Evolutionary conservation across 2,329 filamentous ascomycete species (phyloP), one percentile per base, ranked within the genome.

Genomic region (Talaromyces rugulosus): DNA sequence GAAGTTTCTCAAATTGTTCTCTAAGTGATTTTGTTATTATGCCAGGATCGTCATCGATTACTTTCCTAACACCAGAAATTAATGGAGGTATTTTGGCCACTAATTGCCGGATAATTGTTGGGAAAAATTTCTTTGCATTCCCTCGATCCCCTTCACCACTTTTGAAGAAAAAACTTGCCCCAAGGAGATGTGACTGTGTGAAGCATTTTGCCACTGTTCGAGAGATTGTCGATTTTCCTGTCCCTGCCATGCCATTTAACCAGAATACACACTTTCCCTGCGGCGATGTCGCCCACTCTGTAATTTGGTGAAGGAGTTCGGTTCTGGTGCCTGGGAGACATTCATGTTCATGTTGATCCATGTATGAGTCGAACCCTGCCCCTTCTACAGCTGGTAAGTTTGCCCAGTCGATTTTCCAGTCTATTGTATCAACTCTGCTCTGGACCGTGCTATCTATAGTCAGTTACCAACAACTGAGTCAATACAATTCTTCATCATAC

Each of bases 151-250:
- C 66, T 52, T 77, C 75, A 4, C 74, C 76, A 61, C 69, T 73
- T 59, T 77, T 78, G 68, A 81, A 82, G 68, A 80, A 80, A 65
- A 82, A 81, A 61, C 71, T 77, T 2, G 74, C 73, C n/a, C 69
- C 71, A 56, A 77, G 71, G 23, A 61, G 50, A 12, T 62, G 47
- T 23, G 64, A 58, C 9, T 66, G 61, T 9, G 50, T 52, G 27
- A 71, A 61, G 23, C 6, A 53, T 23, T 64, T 53, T n/a, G 72
- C 70, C 16, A 75, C 63, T n/a, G 71, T 75, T 44, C 70, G 65
- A 12, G 73, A 65, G 60, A 75, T 71, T 1, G 72, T 75, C 11
- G 59, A 56, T 28, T 60, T 60, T 18, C 59, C 59, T 14, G 59
- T 60, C 16, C 59, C 59, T 9, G 59, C 59, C 59, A 60, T 60